phyloP scores from a whole-genome alignment of 1,139 yeast genomes.

The Waltiozyma sp. region DNA sequence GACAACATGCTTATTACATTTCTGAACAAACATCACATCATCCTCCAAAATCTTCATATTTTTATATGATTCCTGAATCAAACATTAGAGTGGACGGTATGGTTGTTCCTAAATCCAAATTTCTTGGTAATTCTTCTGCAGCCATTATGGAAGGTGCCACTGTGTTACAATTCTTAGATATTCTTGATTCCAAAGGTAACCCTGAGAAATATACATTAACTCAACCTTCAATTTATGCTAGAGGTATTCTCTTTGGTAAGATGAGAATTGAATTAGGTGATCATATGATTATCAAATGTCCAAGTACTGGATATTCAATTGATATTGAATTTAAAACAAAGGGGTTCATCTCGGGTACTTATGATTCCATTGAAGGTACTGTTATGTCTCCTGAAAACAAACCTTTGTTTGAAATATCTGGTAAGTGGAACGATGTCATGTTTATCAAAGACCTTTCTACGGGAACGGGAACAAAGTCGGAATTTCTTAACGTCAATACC shows the following conservation, averaged over 20 bases:
- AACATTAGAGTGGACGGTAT: constrained; percentile 84
- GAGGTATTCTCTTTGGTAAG: constrained; percentile 87
- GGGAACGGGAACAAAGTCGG: constrained; percentile 30
- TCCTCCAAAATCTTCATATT: constrained; percentile 96
- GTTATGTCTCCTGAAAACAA: constrained; percentile 47
- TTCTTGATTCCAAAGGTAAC: constrained; percentile 33
- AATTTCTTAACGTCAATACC: constrained; percentile 53
- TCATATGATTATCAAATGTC: constrained; percentile 66
- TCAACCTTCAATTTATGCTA: constrained; percentile 93
- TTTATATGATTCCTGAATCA: constrained; percentile 72
- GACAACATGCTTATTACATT: constrained; percentile 64
- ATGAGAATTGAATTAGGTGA: constrained; percentile 88
- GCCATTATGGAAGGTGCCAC: constrained; percentile 94
- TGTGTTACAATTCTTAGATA: constrained; percentile 56
- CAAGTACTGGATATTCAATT: constrained; percentile 47
- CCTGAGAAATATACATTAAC: constrained; percentile 65
- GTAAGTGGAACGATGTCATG: constrained; percentile 91
- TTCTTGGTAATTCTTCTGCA: constrained; percentile 91
- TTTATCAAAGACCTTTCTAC: constrained; percentile 46
- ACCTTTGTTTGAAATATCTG: constrained; percentile 54
- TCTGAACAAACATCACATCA: constrained; percentile 96
- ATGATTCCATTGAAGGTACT: constrained; percentile 77
- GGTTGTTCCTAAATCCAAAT: constrained; percentile 75
- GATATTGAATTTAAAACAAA: constrained; percentile 91
- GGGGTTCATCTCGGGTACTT: constrained; percentile 87